Base-by-base conservation (phyloP, 1,284 basidiomycete species). In the Puccinia triticina region DNA sequence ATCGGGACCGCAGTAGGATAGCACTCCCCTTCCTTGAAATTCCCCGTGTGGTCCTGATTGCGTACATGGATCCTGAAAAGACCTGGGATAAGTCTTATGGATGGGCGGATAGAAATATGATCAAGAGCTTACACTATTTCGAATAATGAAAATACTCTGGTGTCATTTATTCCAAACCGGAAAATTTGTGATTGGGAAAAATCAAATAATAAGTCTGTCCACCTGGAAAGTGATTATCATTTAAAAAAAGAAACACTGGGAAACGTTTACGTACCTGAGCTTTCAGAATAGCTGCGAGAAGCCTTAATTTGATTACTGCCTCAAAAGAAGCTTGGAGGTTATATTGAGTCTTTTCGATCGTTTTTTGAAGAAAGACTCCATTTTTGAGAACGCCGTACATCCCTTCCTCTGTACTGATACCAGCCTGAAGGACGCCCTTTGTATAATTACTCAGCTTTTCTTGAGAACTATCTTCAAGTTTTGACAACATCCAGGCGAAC, bases 381-480 rank as follows among this genome's bases (percentile, higher is more conserved):
- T 59, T 53, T 77, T 82, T 76, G 4, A 82, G 57, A 21, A 82
- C 81, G n/a, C 74, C 64, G 46, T 76, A 82, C 61, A 82, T 82
- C 18, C 81, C 81, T 55, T 69, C 64, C n/a, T 76, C 73, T 5
- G 72, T 66, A 37, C 81, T 82, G 29, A 82, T 82, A 29, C 81
- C 81, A 46, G 73, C 21, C 34, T 69, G 72, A 46, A 82, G 61
- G 4, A 77, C 66, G 5, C 46, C 23, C 34, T 43, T 53, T 16
- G 81, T 82, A 34, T 67, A 82, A 43, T 82, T 82, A 26, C 43
- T 55, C n/a, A 82, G 32, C 26, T 57, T 50, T 64, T 82, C 81
- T 77, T 82, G 81, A 34, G 74, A 64, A 34, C 61, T 48, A 74
- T 82, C 81, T 77, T 82, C 73, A 59, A 82, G 64, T 29, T 40